Base-by-base conservation (phyloP, 164 flowering plant genomes). In the Kalanchoe fedtschenkoi region DNA sequence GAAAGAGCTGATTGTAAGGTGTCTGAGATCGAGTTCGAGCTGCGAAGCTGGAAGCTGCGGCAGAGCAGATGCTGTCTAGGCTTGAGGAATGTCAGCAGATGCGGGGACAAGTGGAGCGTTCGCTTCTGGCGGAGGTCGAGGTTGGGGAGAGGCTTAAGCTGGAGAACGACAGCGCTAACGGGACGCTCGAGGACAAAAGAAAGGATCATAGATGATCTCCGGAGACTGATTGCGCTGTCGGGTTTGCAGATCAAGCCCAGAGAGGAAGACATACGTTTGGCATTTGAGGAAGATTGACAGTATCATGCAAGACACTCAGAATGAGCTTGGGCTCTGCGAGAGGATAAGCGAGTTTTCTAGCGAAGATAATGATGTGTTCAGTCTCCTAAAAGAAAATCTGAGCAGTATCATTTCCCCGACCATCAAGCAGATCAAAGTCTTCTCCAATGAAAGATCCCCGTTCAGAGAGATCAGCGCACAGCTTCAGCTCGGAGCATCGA, bases 101-200 rank as follows among this genome's bases (percentile, higher is more conserved):
- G 68, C 75, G 89, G 9, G 78, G 57, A 68, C 71, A 80, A 57
- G 46, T 84, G 42, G 89, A 84, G 68, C 77, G 73, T 60, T 82
- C 89, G 44, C 85, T 84, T 72, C 78, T 84, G 64, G 76, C 74
- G 51, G 76, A 84, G 64, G 72, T 70, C 11, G 80, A 72, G 30
- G 62, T 76, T 38, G 86, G 71, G 65, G 76, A 74, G 22, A 60
- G 47, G 30, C 70, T 82, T 53, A 74, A 78, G 70, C 68, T 67
- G 65, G 83, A 83, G 64, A 44, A 19, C n/a, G 51, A 78, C 66
- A 19, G 71, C 69, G 16, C 16, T 38, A 29, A 51, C 1, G 62
- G 11, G 33, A 24, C 9, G 55, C 16, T 75, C 14, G 72, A 66
- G 64, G 84, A 70, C 39, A 82, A 71, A 64, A 71, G 74, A 76